Evolutionary conservation across 352 stramenopile genomes (phyloP), one percentile per base, ranked within the genome.

Genomic region (Phytophthora sp.): DNA sequence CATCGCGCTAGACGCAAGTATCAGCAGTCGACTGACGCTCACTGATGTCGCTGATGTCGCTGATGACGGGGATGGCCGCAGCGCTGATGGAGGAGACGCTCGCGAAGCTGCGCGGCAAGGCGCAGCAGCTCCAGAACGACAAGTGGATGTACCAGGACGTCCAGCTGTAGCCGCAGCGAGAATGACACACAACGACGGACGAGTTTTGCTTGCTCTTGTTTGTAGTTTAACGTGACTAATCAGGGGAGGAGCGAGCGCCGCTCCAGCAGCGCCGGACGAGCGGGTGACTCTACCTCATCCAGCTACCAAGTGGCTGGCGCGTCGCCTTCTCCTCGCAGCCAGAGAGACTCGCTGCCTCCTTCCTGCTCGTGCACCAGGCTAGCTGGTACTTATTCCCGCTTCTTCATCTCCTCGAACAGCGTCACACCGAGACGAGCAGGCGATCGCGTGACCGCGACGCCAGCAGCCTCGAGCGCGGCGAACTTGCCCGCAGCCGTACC

Each of bases 401-500:
- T 87, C 70, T 94, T 82, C 89, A 99, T 98, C 59, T 96, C 91
- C 68, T 98, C 89, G 50, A 99, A 79, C 94, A 99, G 98, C 56
- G 95, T 99, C 49, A 76, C 82, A 54, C 98, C 98, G 44, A 99
- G 83, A 76, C 97, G 89, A 39, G 97, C 96, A 38, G 98, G 98
- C 62, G 94, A 99, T 74, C 97, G 84, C 48, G 96, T 98, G 58
- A 99, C 92, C 48, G 97, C 79, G 57, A 99, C 95, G 39, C 97
- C 97, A 39, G 96, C 97, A 35, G 71, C 84, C 75, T 99, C 90
- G 49, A 99, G 76, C 26, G 97, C 97, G 18, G 77, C 92, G 74
- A 99, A 99, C 87, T 99, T 99, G 61, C 95, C 95, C 38, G 94
- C 87, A 44, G 97, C 98, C 51, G 94, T 98, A 61, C 97, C 98